Conservation (phyloP, 352 stramenopile genomes). For the Globisporangium okanoganense region DNA sequence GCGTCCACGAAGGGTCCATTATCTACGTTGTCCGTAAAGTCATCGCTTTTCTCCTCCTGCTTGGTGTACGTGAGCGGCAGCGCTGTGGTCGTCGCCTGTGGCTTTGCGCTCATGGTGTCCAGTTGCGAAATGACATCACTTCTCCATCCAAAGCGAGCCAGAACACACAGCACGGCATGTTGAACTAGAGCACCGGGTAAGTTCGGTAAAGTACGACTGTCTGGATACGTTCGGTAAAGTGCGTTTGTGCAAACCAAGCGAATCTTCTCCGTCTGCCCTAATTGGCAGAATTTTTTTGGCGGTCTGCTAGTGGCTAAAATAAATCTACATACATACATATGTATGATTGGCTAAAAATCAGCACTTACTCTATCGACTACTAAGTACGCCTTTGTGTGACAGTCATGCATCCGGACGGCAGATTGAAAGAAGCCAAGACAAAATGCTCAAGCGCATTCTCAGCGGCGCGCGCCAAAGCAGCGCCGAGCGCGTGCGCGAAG, state of each 20-base stretch:
- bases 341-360: too few species aligned
- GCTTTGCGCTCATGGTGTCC: constrained; percentile 11
- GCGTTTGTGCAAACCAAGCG: constrained; percentile 8
- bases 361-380: too few species aligned
- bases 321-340: too few species aligned
- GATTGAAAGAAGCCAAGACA: neutral
- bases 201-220: constrained; percentile 12
- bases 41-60: neutral
- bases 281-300: too few species aligned
- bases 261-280: constrained; percentile 4
- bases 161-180: neutral
- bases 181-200: neutral
- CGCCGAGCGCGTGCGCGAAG: constrained; percentile 35
- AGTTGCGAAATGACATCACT: constrained; percentile 9
- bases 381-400: too few species aligned
- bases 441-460: constrained; percentile 19
- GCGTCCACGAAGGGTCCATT: constrained; percentile 41
- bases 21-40: neutral
- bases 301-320: too few species aligned
- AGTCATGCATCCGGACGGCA: too few species aligned
- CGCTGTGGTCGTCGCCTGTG: neutral
- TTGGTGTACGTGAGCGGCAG: neutral
- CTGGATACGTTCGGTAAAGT: constrained; percentile 9
- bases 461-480: constrained; percentile 39
- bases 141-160: neutral